Conservation (phyloP, 163 green algal genomes). For the Chlorella variabilis region DNA sequence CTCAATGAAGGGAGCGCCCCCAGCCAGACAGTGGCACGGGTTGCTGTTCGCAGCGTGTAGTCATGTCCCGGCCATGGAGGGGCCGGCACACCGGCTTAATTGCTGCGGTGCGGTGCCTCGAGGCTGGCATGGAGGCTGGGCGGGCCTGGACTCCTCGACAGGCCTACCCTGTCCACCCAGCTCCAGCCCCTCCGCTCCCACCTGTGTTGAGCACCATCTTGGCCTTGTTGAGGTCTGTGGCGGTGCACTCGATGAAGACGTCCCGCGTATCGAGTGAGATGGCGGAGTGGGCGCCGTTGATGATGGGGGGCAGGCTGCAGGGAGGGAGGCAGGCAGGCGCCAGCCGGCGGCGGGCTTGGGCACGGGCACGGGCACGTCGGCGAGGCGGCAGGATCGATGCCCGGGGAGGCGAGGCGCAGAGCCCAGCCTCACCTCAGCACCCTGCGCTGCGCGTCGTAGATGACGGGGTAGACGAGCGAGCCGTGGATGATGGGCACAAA, state of each 20-base stretch:
- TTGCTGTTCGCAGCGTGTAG: conserved; percentile 37
- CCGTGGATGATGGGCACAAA: conserved; percentile 96
- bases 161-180: background rate
- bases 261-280: conserved; percentile 92
- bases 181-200: background rate
- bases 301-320: conserved; percentile 92
- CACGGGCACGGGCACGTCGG: too few relatives aligned
- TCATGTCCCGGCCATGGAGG: conserved; percentile 31
- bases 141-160: too few relatives aligned
- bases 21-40: conserved; percentile 32
- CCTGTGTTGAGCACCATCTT: conserved; percentile 93
- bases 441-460: conserved; percentile 88
- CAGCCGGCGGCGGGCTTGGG: too few relatives aligned
- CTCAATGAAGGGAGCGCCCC: conserved; percentile 16
- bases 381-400: too few relatives aligned
- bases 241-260: conserved; percentile 99
- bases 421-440: conserved; percentile 79
- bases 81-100: conserved; percentile 39
- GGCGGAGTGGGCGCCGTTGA: conserved; percentile 95
- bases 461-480: conserved; percentile 93
- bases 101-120: conserved; percentile 11
- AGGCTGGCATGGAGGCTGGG: too few relatives aligned
- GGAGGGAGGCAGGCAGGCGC: background rate
- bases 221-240: conserved; percentile 96
- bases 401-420: too few relatives aligned